Evolutionary conservation across 108 stramenopile genomes (phyloP).

Genomic region (Skeletonema tropicum): DNA sequence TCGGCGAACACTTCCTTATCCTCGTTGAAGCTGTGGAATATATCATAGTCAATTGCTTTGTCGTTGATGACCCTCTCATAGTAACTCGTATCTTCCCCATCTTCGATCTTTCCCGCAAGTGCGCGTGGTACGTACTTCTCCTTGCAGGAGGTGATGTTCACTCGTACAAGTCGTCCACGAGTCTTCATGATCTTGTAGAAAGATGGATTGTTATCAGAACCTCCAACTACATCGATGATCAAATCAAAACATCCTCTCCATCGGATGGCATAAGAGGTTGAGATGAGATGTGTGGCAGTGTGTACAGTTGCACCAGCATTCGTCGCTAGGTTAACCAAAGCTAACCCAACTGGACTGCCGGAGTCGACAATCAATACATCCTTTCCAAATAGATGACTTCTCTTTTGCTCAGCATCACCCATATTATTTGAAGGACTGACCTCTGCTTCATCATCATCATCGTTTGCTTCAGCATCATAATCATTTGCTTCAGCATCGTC

Average conservation of each 20-base stretch:
- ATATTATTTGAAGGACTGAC: too few species aligned
- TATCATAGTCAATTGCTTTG: too few species aligned
- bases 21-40: too few species aligned
- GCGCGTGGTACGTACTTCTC: background rate
- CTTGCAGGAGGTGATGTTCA: background rate
- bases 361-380: slow-evolving; percentile 70
- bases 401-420: slow-evolving; percentile 8
- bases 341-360: too few species aligned
- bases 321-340: too few species aligned
- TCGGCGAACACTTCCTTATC: too few species aligned
- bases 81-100: too few species aligned
- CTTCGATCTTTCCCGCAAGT: slow-evolving; percentile 1
- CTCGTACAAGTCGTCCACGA: background rate
- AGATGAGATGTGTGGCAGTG: slow-evolving; percentile 13
- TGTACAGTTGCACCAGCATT: too few species aligned
- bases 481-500: too few species aligned
- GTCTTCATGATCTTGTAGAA: background rate
- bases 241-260: background rate
- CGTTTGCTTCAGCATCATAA: background rate
- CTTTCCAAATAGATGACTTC: slow-evolving; percentile 52
- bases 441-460: background rate
- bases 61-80: too few species aligned
- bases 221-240: background rate
- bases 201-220: background rate
- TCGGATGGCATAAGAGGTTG: background rate